phyloP scores from a whole-genome alignment of 2,329 filamentous ascomycete genomes.

The Colletotrichum tofieldiae region DNA sequence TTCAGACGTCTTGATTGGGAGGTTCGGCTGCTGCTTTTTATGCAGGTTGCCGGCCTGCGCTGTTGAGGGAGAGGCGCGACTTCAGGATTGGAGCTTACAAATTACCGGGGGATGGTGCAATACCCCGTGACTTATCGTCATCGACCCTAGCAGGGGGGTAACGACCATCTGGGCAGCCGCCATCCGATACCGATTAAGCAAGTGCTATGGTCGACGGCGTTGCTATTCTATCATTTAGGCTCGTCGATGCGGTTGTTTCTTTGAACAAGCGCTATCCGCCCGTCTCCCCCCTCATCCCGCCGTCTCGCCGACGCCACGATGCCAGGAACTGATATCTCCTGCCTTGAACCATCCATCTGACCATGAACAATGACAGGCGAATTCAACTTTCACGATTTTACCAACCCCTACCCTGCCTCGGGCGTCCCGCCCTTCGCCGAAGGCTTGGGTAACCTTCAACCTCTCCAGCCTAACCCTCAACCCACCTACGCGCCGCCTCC shows the following conservation, averaged over 20 bases:
- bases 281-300: constrained; percentile 34
- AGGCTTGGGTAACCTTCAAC: constrained; percentile 59
- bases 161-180: constrained; percentile 40
- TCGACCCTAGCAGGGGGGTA: constrained; percentile 44
- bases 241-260: constrained; percentile 34
- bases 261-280: constrained; percentile 32
- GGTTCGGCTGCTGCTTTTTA: constrained; percentile 42
- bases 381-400: constrained; percentile 71
- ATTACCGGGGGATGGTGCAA: constrained; percentile 70
- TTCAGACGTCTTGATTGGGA: constrained; percentile 51
- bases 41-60: constrained; percentile 42
- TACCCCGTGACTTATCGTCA: constrained; percentile 69
- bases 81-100: constrained; percentile 58
- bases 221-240: constrained; percentile 36
- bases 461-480: constrained; percentile 68
- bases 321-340: constrained; percentile 41
- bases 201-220: constrained; percentile 34
- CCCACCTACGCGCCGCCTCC: constrained; percentile 59
- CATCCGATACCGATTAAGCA: constrained; percentile 38
- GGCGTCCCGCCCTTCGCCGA: constrained; percentile 55
- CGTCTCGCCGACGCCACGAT: constrained; percentile 41
- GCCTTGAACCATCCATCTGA: constrained; percentile 43
- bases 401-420: constrained; percentile 59
- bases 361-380: constrained; percentile 67
- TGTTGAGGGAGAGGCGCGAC: constrained; percentile 45